These are phyloP conservation scores for Mariannaea elegans DNA, from an alignment of 2,329 filamentous ascomycete genomes.

Conservation along the genomic window DNA sequence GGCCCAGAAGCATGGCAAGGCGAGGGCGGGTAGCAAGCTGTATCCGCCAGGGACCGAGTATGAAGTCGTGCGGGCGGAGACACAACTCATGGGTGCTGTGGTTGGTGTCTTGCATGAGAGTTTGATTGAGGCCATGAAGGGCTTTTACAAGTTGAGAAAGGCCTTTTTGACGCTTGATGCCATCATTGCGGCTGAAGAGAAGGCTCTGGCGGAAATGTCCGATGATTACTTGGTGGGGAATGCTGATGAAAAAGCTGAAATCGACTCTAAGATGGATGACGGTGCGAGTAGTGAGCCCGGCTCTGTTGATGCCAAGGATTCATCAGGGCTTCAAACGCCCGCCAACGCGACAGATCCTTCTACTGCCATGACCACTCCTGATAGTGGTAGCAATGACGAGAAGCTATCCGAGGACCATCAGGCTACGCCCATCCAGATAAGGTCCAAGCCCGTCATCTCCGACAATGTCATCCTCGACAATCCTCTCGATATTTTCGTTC, in stretches of 20 bases:
- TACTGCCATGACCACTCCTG: conserved; percentile 31
- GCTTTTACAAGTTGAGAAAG: conserved; percentile 92
- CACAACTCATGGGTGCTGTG: conserved; percentile 89
- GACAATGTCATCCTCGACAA: conserved; percentile 74
- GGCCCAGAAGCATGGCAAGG: conserved; percentile 69
- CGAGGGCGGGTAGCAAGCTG: conserved; percentile 54
- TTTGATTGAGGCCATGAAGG: conserved; percentile 87
- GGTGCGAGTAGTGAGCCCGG: conserved; percentile 20
- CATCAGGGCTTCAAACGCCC: conserved; percentile 55
- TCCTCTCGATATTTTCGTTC: conserved; percentile 85
- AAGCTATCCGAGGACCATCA: conserved; percentile 31
- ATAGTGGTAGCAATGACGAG: conserved; percentile 24
- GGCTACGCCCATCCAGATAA: conserved; percentile 34
- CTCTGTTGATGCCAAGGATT: conserved; percentile 54
- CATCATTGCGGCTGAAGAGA: conserved; percentile 79
- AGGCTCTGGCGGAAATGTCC: conserved; percentile 42
- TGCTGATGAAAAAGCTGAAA: conserved; percentile 39
- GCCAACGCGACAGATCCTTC: conserved; percentile 32
- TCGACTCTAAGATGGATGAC: conserved; percentile 28
- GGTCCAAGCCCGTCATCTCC: conserved; percentile 53
- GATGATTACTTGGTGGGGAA: conserved; percentile 7
- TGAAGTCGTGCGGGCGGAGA: conserved; percentile 82
- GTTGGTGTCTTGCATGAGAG: conserved; percentile 92
- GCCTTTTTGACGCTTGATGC: conserved; percentile 84
- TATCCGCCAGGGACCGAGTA: conserved; percentile 90